Percentiles rank a stretch among this genome's conserved stretches.
These are phyloP conservation scores for Phycomyces nitens DNA, from an alignment of 192 early-diverging fungal genomes.

Conservation along the genomic window DNA sequence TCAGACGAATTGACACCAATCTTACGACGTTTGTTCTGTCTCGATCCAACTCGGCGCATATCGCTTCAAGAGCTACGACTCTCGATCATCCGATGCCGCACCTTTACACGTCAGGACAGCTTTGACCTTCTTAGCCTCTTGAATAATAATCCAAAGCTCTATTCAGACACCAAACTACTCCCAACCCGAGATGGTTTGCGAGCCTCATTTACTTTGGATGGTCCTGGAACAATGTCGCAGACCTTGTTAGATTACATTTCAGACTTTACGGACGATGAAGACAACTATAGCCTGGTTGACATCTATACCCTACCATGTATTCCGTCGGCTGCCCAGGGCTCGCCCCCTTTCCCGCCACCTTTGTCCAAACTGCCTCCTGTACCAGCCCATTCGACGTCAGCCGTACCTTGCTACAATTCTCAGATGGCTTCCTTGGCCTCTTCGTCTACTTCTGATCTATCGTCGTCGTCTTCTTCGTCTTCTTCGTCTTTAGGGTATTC, in stretches of 20 bases:
- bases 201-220: neutral
- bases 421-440: neutral
- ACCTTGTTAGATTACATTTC: neutral
- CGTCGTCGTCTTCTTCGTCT: neutral
- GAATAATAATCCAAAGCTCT: neutral
- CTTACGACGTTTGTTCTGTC: constrained; percentile 42
- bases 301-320: neutral
- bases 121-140: neutral
- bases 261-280: neutral
- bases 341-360: neutral
- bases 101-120: neutral
- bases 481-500: neutral
- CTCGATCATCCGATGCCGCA: constrained; percentile 16
- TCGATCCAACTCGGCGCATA: constrained; percentile 44
- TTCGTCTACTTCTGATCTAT: neutral
- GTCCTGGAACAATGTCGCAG: neutral
- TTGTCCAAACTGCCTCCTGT: neutral
- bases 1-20: constrained; percentile 59
- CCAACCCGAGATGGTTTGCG: neutral
- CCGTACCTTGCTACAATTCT: neutral
- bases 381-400: neutral
- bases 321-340: neutral
- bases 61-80: constrained; percentile 36
- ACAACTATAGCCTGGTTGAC: neutral
- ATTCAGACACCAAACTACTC: neutral